phyloP scores from a whole-genome alignment of 2,329 filamentous ascomycete genomes.

The Colletotrichum noveboracense region DNA sequence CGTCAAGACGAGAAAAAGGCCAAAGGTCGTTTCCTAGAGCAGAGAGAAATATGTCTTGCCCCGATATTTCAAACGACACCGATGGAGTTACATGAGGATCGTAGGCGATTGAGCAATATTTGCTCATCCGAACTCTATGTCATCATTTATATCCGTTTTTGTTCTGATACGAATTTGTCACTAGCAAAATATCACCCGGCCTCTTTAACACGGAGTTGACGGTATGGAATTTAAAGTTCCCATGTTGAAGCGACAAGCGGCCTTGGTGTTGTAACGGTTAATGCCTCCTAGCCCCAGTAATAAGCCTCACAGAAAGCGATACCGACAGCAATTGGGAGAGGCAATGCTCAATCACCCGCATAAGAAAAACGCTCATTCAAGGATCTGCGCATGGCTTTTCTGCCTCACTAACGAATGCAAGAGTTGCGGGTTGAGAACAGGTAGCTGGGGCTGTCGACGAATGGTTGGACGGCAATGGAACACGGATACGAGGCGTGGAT shows the following conservation, averaged over 20 bases:
- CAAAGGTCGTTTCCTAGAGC: background rate
- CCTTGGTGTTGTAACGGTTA: background rate
- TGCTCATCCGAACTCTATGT: background rate
- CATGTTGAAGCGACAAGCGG: background rate
- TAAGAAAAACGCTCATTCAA: background rate
- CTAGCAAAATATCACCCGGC: background rate
- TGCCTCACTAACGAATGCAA: background rate
- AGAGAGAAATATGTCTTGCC: background rate
- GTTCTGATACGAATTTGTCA: background rate
- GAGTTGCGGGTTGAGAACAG: background rate
- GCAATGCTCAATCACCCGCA: background rate
- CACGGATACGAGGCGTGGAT: conserved; percentile 14
- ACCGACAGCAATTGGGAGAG: background rate
- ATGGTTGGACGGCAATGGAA: conserved; percentile 2
- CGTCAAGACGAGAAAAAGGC: background rate
- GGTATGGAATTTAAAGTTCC: background rate
- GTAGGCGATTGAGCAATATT: background rate
- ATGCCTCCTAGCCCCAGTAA: background rate
- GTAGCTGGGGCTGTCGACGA: background rate
- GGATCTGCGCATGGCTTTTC: background rate
- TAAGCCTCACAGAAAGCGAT: background rate
- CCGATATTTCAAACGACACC: background rate
- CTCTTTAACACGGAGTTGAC: background rate
- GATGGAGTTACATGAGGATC: background rate
- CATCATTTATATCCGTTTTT: background rate